A percentile compares a stretch with the other conserved stretches of the same genome.
Conservation (phyloP, 306 rosid genomes). For the Vigna hirtella region DNA sequence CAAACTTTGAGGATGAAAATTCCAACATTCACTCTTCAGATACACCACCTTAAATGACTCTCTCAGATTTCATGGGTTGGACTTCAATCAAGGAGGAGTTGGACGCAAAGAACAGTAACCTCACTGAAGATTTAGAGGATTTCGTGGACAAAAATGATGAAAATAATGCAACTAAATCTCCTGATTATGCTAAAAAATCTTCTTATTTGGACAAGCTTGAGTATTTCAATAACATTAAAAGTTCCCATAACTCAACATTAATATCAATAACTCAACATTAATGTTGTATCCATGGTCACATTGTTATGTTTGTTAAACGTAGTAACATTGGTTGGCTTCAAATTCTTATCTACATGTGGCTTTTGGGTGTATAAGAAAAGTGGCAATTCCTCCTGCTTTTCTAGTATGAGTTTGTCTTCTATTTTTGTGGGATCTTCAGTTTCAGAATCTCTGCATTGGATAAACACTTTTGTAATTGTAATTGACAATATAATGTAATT, state of each 20-base stretch:
- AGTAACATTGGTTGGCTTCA: conserved; percentile 38
- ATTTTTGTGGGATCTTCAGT: conserved; percentile 24
- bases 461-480: too few relatives aligned
- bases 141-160: conserved; percentile 40
- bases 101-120: conserved; percentile 35
- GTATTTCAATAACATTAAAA: conserved; percentile 63
- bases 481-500: conserved; percentile 1
- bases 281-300: conserved; percentile 53
- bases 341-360: conserved; percentile 46
- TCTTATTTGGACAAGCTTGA: conserved; percentile 84
- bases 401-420: conserved; percentile 7
- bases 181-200: conserved; percentile 37
- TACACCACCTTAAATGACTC: conserved; percentile 63
- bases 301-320: conserved; percentile 38
- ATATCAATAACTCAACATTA: conserved; percentile 25
- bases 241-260: conserved; percentile 75
- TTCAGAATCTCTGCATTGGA: conserved; percentile 46
- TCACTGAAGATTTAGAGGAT: conserved; percentile 44
- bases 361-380: conserved; percentile 51
- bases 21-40: too few relatives aligned
- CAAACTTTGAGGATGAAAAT: too few relatives aligned
- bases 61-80: conserved; percentile 96
- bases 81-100: conserved; percentile 32
- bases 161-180: conserved; percentile 50
- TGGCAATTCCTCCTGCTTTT: conserved; percentile 46